phyloP scores from a whole-genome alignment of 1,284 basidiomycete species.

The Pseudomicrostroma phylloplanum region DNA sequence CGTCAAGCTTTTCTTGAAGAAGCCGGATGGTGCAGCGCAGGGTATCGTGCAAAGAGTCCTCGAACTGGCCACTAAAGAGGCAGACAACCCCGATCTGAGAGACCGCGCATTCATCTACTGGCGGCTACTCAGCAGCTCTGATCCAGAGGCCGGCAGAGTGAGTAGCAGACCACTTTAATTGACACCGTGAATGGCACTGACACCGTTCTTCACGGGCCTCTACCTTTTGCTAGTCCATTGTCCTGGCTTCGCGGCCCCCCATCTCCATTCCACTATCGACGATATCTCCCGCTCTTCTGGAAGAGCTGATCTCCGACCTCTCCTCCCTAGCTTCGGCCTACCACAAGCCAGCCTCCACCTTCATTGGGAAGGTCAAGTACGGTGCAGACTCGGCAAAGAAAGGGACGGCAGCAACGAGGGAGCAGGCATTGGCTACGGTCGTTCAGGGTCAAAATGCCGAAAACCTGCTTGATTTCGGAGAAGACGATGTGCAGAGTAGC shows the following conservation, averaged over 20 bases:
- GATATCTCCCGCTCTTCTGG: slow-evolving; percentile 79
- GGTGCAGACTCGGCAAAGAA: slow-evolving; percentile 32
- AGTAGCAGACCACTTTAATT: slow-evolving; percentile 15
- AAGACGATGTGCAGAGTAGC: slow-evolving; percentile 30
- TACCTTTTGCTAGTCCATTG: slow-evolving; percentile 63
- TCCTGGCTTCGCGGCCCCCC: slow-evolving; percentile 81
- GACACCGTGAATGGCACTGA: neutral
- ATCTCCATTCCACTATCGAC: slow-evolving; percentile 87
- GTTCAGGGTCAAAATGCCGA: slow-evolving; percentile 47
- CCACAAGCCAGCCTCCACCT: slow-evolving; percentile 72
- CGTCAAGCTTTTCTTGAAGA: slow-evolving; percentile 90
- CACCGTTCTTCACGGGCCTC: neutral
- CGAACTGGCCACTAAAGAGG: slow-evolving; percentile 90
- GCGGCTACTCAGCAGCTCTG: slow-evolving; percentile 76
- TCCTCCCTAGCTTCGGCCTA: slow-evolving; percentile 85
- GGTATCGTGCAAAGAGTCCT: slow-evolving; percentile 81
- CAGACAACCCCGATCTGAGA: slow-evolving; percentile 92
- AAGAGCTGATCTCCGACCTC: slow-evolving; percentile 66
- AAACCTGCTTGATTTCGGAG: slow-evolving; percentile 47
- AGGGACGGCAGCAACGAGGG: slow-evolving; percentile 34
- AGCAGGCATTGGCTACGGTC: slow-evolving; percentile 54
- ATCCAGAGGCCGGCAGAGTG: slow-evolving; percentile 87
- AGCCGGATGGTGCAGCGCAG: slow-evolving; percentile 78
- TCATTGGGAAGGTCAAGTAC: slow-evolving; percentile 51
- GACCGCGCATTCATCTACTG: slow-evolving; percentile 96